phyloP scores from a whole-genome alignment of 2,329 filamentous ascomycete genomes.

The Sphaerulina vaccinii region DNA sequence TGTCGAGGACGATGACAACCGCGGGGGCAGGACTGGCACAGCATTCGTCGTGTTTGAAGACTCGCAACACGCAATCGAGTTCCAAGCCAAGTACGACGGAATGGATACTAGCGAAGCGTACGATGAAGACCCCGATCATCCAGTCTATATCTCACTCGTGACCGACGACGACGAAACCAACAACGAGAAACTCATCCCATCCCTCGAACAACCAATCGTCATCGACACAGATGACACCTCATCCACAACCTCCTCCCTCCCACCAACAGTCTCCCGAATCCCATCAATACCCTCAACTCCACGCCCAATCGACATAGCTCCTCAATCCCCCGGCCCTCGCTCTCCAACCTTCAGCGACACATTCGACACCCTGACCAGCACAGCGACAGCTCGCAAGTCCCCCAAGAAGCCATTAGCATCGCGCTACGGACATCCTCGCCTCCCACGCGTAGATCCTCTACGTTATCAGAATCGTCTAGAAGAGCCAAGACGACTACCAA shows the following conservation, averaged over 20 bases:
- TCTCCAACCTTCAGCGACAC: conserved; percentile 1
- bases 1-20: too few relatives aligned
- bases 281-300: conserved; percentile 7
- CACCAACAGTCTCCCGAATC: not conserved
- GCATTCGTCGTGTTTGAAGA: too few relatives aligned
- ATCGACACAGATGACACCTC: not conserved
- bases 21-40: too few relatives aligned
- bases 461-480: conserved; percentile 20
- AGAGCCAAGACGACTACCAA: conserved; percentile 16
- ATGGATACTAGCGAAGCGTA: too few relatives aligned
- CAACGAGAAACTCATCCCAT: too few relatives aligned
- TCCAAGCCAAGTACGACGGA: too few relatives aligned
- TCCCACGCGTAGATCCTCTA: conserved; percentile 19
- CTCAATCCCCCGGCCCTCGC: not conserved
- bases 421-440: conserved; percentile 9
- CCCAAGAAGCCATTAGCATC: not conserved
- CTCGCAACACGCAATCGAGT: too few relatives aligned
- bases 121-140: too few relatives aligned
- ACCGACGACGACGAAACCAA: too few relatives aligned
- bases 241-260: not conserved
- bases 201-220: not conserved
- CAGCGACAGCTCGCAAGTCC: not conserved
- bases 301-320: conserved; percentile 5
- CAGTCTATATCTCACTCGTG: too few relatives aligned
- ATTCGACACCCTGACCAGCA: conserved; percentile 9